Base-by-base conservation (phyloP, 1,284 basidiomycete species). In the Rhodotorula sp. region DNA sequence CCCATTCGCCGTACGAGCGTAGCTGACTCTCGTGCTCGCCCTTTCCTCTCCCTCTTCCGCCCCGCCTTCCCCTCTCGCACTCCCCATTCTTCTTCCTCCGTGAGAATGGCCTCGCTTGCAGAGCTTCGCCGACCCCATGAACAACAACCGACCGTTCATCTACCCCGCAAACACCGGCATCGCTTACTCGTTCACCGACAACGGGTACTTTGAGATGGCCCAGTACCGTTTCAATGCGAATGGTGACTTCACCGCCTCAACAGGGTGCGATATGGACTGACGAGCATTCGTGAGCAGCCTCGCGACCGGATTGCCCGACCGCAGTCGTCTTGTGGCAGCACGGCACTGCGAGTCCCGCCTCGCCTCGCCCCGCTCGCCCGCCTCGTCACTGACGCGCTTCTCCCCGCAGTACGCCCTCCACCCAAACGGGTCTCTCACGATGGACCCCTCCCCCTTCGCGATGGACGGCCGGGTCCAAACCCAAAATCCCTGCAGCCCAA, bases 381-480 rank as follows among this genome's bases (percentile, higher is more conserved):
- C 24, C 4, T 9, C 13, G 19, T 10, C 19, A 27, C 49, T 60
- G 17, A 52, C 24, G 0, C 24, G 2, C 52, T 10, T 27, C 11
- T 10, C 1, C n/a, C 6, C 44, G n/a, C 57, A 70, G 70, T 93
- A 89, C 80, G 69, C 78, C 1, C 80, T 91, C 54, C 81, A 86
- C 69, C 44, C 82, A 65, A 93, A 95, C 79, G 91, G 91, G 19
- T 76, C 70, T 3, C 39, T 74, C 17, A 74, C 70, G 20, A 61
- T 75, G 52, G 67, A 70, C 39, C 73, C 73, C 1, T 82, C 78
- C 3, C 90, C 92, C 3, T 85, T 90, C 73, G 84, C 83, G 22
- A 67, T 78, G 27, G 93, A 96, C 79, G 93, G 93, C 22, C 91
- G 86, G 81, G 91, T 94, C 79, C 92, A 94, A 82, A 86, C 95